Conservation (phyloP, 2,329 filamentous ascomycete species). For the Polytolypa hystricis region DNA sequence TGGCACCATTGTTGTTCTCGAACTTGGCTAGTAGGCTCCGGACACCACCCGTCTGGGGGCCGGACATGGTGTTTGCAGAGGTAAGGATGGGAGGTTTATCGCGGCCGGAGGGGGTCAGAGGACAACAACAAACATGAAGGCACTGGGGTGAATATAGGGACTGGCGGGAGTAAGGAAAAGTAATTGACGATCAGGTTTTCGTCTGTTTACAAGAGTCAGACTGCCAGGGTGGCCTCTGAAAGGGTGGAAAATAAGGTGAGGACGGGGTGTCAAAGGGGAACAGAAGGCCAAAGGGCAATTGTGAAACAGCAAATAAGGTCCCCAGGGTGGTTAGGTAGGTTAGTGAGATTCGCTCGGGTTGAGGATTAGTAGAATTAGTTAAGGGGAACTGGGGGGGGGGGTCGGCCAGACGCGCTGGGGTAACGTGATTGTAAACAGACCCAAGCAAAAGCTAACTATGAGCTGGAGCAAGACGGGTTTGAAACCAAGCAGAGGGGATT, state of each 20-base stretch:
- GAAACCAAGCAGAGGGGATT: too few species aligned
- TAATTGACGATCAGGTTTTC: too few species aligned
- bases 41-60: conserved; percentile 45
- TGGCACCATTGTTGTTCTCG: conserved; percentile 55
- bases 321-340: conserved; percentile 15
- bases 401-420: neutral
- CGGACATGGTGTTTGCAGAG: conserved; percentile 9
- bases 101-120: conserved; percentile 1
- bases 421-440: conserved; percentile 2
- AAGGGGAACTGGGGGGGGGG: neutral
- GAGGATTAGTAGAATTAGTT: neutral
- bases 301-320: conserved; percentile 9
- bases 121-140: conserved; percentile 5
- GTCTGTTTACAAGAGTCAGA: too few species aligned
- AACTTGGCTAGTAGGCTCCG: conserved; percentile 71
- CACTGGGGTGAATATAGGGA: conserved; percentile 1
- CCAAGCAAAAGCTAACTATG: too few species aligned
- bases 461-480: too few species aligned
- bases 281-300: conserved; percentile 5
- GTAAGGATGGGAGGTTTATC: conserved; percentile 1
- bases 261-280: too few species aligned
- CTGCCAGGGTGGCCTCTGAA: too few species aligned
- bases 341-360: conserved; percentile 7
- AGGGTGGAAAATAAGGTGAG: too few species aligned
- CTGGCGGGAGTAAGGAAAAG: conserved; percentile 7